These are phyloP conservation scores for Mollisia scopiformis DNA, from an alignment of 2,329 filamentous ascomycete genomes.

Conservation along the genomic window DNA sequence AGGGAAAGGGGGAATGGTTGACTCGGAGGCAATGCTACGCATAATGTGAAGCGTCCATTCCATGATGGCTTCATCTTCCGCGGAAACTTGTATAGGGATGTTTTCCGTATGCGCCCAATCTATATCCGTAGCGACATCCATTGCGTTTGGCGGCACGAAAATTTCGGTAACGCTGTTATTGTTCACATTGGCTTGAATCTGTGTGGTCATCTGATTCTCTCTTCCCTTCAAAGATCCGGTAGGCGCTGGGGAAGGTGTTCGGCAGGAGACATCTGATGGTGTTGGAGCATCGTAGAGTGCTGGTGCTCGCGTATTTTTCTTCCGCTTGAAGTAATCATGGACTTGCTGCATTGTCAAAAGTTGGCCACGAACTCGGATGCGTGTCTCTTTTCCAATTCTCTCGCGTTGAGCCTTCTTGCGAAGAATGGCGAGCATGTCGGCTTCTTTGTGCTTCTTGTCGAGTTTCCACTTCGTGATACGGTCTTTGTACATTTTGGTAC, in stretches of 20 bases:
- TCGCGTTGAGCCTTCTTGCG: conserved; percentile 5
- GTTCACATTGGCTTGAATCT: too few species aligned
- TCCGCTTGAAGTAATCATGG: conserved; percentile 7
- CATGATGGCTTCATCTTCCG: neutral
- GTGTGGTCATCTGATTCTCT: too few species aligned
- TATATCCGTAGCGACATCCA: neutral
- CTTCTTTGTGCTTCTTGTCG: conserved; percentile 19
- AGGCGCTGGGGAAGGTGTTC: conserved; percentile 10
- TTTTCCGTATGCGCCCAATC: neutral
- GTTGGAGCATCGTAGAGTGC: neutral
- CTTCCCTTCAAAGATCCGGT: too few species aligned
- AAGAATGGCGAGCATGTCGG: conserved; percentile 9
- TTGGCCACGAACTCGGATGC: conserved; percentile 8
- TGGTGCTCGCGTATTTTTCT: neutral
- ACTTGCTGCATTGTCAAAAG: conserved; percentile 2
- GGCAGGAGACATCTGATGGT: conserved; percentile 7
- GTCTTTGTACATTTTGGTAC: conserved; percentile 12
- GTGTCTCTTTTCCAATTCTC: conserved; percentile 7
- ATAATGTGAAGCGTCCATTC: neutral
- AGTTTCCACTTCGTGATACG: conserved; percentile 13
- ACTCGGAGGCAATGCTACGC: neutral
- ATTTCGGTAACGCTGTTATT: neutral
- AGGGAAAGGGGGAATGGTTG: neutral
- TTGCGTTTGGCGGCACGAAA: neutral
- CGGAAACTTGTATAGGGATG: too few species aligned